Percentiles rank a stretch among this genome's conserved stretches.
These are phyloP conservation scores for Glycyrrhiza uralensis DNA, from an alignment of 306 rosid genomes.

Conservation along the genomic window DNA sequence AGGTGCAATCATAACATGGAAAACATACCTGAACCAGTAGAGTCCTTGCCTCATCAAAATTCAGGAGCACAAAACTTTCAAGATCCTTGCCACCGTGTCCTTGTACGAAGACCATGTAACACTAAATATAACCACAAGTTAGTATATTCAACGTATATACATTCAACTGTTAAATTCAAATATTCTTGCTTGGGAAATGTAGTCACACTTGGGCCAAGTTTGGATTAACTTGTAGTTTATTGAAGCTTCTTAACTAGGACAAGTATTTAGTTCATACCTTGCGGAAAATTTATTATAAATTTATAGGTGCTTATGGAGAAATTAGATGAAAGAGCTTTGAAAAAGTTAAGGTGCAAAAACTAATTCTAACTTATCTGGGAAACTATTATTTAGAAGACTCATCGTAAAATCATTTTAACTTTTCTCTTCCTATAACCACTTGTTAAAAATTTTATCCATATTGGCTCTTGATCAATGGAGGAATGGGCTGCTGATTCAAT, in stretches of 20 bases:
- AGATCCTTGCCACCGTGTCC: slow-evolving; percentile 92
- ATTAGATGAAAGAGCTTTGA: neutral
- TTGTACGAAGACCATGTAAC: slow-evolving; percentile 64
- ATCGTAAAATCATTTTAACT: neutral
- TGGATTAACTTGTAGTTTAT: neutral
- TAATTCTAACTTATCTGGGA: neutral
- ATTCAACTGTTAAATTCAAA: neutral
- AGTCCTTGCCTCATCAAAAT: slow-evolving; percentile 70
- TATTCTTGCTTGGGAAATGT: slow-evolving; percentile 7
- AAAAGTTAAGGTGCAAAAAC: neutral
- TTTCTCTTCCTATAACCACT: neutral
- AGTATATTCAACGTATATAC: slow-evolving; percentile 4
- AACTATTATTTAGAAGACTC: neutral
- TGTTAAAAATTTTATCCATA: neutral
- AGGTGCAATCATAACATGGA: neutral
- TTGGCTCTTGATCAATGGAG: neutral
- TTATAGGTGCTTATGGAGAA: neutral
- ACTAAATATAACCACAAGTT: slow-evolving; percentile 44
- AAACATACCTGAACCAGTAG: slow-evolving; percentile 71
- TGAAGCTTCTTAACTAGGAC: neutral
- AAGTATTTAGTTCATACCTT: neutral
- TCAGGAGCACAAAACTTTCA: slow-evolving; percentile 77
- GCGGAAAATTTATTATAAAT: neutral
- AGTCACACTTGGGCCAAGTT: neutral
- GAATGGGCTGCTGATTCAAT: neutral